phyloP scores from a whole-genome alignment of 202 grass and related monocot genomes.

The Musa balbisiana region DNA sequence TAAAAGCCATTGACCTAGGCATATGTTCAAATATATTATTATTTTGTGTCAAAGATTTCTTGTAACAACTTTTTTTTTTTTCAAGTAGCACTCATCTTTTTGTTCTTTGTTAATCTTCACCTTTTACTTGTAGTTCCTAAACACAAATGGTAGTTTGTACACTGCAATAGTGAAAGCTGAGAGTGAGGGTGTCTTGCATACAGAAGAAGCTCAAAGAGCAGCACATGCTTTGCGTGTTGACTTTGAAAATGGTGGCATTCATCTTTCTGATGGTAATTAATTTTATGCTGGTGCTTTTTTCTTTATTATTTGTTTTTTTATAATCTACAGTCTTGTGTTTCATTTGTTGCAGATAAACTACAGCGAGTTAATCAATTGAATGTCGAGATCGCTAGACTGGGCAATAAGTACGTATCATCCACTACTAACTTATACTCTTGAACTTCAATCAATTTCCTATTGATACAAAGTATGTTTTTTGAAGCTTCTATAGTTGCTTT shows the following conservation, averaged over 20 bases:
- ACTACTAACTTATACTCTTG: constrained; percentile 16
- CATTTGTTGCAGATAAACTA: constrained; percentile 64
- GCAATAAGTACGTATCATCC: constrained; percentile 81
- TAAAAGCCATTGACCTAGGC: no score
- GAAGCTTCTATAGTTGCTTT: not conserved
- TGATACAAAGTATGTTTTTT: constrained; percentile 1
- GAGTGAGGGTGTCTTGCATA: constrained; percentile 40
- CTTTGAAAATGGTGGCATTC: constrained; percentile 92
- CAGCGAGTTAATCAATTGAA: constrained; percentile 71
- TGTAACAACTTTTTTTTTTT: not conserved
- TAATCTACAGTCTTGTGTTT: constrained; percentile 11
- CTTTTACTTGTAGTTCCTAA: constrained; percentile 56
- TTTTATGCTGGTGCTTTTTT: not conserved
- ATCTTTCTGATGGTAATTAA: constrained; percentile 62
- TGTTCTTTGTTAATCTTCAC: constrained; percentile 10
- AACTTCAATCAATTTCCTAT: not conserved
- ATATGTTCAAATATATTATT: no score
- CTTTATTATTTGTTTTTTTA: constrained; percentile 16
- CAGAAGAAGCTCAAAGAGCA: constrained; percentile 69
- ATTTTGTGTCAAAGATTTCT: not conserved
- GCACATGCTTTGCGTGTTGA: constrained; percentile 54
- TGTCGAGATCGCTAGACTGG: constrained; percentile 59
- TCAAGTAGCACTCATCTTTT: constrained; percentile 1
- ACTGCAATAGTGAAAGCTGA: constrained; percentile 76
- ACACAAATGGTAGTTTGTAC: constrained; percentile 71